These are phyloP conservation scores for Candida sonorensis DNA, from an alignment of 805 yeast species.

Conservation along the genomic window DNA sequence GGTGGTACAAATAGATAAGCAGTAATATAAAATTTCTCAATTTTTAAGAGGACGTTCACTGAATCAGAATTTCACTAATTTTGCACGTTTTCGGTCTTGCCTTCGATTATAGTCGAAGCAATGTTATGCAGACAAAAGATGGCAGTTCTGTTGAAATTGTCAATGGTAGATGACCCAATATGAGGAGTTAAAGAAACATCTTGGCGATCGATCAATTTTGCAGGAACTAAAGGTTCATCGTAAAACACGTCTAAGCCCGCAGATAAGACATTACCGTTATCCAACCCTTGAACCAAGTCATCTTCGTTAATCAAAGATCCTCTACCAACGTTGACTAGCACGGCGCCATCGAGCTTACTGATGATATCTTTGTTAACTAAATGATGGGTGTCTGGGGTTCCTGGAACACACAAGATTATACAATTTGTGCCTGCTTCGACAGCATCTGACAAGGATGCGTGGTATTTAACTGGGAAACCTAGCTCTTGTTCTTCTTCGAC, in stretches of 20 bases:
- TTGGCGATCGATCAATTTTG: conserved; percentile 43
- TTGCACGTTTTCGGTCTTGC: conserved; percentile 16
- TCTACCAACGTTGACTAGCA: conserved; percentile 70
- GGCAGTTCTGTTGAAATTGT: conserved; percentile 47
- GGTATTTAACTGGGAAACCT: conserved; percentile 37
- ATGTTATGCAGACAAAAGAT: conserved; percentile 50
- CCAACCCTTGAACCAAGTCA: conserved; percentile 55
- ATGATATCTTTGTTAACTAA: conserved; percentile 46
- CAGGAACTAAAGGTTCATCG: conserved; percentile 51
- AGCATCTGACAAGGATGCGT: conserved; percentile 35
- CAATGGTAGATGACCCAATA: conserved; percentile 59
- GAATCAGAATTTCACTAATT: no score
- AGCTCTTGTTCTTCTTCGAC: conserved; percentile 30
- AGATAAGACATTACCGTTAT: conserved; percentile 51
- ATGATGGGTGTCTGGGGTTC: conserved; percentile 48
- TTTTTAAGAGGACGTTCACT: no score
- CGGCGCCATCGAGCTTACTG: conserved; percentile 42
- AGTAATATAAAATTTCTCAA: no score
- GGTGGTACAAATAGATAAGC: neutral
- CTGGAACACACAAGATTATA: conserved; percentile 63
- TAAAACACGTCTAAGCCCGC: conserved; percentile 73
- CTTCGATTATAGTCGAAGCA: conserved; percentile 34
- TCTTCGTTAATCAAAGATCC: conserved; percentile 63
- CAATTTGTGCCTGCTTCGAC: conserved; percentile 35
- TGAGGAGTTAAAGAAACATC: conserved; percentile 70